These are phyloP conservation scores for Aureobasidium melanogenum DNA, from an alignment of 2,329 filamentous ascomycete species.

Conservation along the genomic window DNA sequence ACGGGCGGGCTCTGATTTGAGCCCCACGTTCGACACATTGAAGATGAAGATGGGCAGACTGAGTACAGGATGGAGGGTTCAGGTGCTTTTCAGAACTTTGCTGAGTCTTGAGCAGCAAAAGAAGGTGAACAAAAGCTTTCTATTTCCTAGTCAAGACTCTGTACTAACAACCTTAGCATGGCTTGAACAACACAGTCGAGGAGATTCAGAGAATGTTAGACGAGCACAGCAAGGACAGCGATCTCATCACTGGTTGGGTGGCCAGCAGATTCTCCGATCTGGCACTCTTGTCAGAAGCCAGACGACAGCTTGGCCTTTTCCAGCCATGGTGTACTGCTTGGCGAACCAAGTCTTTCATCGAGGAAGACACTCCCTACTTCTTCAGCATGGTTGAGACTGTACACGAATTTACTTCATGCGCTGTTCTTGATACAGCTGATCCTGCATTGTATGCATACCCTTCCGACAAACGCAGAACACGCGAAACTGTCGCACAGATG, in stretches of 20 bases:
- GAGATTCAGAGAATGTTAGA: slow-evolving; percentile 24
- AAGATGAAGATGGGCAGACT: not conserved
- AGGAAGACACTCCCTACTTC: not conserved
- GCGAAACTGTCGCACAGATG: slow-evolving; percentile 37
- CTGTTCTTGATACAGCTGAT: slow-evolving; percentile 11
- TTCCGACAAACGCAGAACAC: slow-evolving; percentile 38
- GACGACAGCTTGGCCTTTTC: slow-evolving; percentile 12
- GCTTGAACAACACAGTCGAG: slow-evolving; percentile 17
- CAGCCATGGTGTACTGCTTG: slow-evolving; percentile 15
- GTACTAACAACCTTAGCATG: slow-evolving; percentile 13
- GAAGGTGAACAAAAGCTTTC: not conserved
- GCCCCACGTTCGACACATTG: not conserved
- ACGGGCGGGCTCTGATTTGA: not conserved
- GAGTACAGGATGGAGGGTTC: not conserved
- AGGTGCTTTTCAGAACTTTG: slow-evolving; percentile 8
- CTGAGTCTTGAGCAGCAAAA: slow-evolving; percentile 9
- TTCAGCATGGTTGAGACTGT: not conserved
- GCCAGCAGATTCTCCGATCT: slow-evolving; percentile 20
- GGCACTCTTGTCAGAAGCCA: slow-evolving; percentile 20
- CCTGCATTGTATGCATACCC: slow-evolving; percentile 40
- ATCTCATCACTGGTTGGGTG: slow-evolving; percentile 20
- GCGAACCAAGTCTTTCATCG: not conserved
- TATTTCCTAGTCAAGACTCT: not conserved
- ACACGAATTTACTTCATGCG: not conserved
- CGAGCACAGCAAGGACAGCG: slow-evolving; percentile 17